phyloP scores from a whole-genome alignment of 768 basidiomycete genomes.

The Agrocybe chaxingu region DNA sequence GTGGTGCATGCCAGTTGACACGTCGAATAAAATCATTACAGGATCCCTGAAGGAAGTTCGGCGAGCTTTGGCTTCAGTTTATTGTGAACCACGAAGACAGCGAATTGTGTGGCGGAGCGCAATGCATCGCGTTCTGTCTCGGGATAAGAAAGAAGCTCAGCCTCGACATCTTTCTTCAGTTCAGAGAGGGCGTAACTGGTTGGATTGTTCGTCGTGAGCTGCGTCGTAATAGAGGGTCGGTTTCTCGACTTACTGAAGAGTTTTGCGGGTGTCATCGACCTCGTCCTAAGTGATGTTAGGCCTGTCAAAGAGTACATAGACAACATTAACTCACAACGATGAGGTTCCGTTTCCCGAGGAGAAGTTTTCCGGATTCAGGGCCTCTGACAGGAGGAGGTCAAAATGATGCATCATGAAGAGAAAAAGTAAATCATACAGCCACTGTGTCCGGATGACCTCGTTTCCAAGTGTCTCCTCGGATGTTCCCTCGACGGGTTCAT shows the following conservation, averaged over 20 bases:
- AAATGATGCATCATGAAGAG: not conserved
- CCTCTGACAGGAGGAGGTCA: conserved; percentile 37
- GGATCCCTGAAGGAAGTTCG: conserved; percentile 60
- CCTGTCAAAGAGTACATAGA: not conserved
- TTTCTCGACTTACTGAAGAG: conserved; percentile 63
- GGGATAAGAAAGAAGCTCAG: conserved; percentile 58
- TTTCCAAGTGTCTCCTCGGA: conserved; percentile 71
- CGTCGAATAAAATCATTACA: conserved; percentile 39
- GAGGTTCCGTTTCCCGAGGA: conserved; percentile 79
- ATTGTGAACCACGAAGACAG: conserved; percentile 92
- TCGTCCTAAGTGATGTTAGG: conserved; percentile 56
- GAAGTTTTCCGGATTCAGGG: conserved; percentile 58
- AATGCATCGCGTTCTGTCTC: conserved; percentile 72
- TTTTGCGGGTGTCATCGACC: conserved; percentile 86
- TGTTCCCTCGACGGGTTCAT: conserved; percentile 82
- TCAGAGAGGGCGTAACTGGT: conserved; percentile 85
- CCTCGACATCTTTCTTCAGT: conserved; percentile 84
- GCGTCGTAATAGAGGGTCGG: too few species aligned
- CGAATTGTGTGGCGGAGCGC: conserved; percentile 72
- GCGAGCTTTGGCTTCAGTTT: conserved; percentile 88
- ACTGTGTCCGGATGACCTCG: conserved; percentile 93
- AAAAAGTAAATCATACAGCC: conserved; percentile 62
- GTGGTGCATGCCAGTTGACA: not conserved
- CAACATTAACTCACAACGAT: conserved; percentile 62
- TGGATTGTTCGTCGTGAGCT: too few species aligned